phyloP scores from a whole-genome alignment of 1,284 basidiomycete species.

The Tremellales sp. region DNA sequence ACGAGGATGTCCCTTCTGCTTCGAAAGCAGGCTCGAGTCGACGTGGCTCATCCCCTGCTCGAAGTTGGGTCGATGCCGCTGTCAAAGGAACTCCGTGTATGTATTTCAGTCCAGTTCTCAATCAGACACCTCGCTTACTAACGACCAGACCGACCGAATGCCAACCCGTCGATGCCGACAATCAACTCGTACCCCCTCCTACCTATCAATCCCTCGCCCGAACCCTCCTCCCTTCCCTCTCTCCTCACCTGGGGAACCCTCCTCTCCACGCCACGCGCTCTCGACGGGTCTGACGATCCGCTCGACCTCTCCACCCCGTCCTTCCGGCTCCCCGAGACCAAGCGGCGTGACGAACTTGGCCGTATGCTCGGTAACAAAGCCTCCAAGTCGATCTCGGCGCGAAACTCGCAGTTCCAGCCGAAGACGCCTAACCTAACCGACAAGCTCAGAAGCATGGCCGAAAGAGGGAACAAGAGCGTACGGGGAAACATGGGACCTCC shows the following conservation, averaged over 20 bases:
- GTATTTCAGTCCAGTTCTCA: constrained; percentile 9
- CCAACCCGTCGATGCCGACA: constrained; percentile 47
- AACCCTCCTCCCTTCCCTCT: constrained; percentile 75
- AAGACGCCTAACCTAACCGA: constrained; percentile 53
- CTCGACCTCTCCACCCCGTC: constrained; percentile 52
- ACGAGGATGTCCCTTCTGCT: constrained; percentile 46
- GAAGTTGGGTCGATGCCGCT: constrained; percentile 80
- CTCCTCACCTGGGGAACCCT: constrained; percentile 92
- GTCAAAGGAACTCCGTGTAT: constrained; percentile 64
- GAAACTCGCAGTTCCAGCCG: constrained; percentile 40
- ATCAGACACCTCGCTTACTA: constrained; percentile 1
- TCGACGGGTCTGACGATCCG: constrained; percentile 62
- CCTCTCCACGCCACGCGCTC: constrained; percentile 75
- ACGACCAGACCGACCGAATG: constrained; percentile 16
- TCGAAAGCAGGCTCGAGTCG: constrained; percentile 51
- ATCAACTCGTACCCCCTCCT: constrained; percentile 66
- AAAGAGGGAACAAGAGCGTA: constrained; percentile 10
- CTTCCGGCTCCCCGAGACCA: constrained; percentile 67
- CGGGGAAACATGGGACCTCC: constrained; percentile 62
- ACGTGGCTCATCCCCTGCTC: constrained; percentile 73
- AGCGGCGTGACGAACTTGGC: constrained; percentile 70
- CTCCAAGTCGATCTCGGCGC: constrained; percentile 43
- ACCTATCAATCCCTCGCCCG: constrained; percentile 78
- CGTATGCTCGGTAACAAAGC: constrained; percentile 65
- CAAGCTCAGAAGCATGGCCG: constrained; percentile 43